A percentile compares a stretch with the other conserved stretches of the same genome.
Evolutionary conservation across 2,329 filamentous ascomycete species (phyloP).

Genomic region (Penicillium sp.): DNA sequence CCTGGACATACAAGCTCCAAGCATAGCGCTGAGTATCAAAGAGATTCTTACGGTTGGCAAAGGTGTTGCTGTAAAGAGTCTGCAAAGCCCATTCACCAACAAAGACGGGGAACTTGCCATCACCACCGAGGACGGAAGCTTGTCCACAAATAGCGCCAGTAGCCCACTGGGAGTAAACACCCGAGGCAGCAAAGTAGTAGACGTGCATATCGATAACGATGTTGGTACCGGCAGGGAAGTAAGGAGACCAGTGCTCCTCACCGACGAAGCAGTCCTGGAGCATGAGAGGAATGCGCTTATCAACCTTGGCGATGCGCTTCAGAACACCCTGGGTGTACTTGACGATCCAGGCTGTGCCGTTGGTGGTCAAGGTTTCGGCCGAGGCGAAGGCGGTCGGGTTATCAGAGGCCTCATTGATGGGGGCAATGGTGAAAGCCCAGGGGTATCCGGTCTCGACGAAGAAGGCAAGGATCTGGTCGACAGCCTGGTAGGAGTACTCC

Average conservation of each 20-base stretch:
- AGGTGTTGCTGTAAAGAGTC: slow-evolving; percentile 15
- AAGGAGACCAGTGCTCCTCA: slow-evolving; percentile 17
- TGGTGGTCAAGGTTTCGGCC: slow-evolving; percentile 10
- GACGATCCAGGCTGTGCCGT: slow-evolving; percentile 18
- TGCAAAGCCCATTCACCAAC: slow-evolving; percentile 26
- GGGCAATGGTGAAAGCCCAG: slow-evolving; percentile 17
- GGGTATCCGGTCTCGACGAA: slow-evolving; percentile 14
- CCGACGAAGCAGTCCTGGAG: slow-evolving; percentile 23
- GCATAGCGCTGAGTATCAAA: slow-evolving; percentile 14
- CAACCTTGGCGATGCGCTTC: slow-evolving; percentile 9
- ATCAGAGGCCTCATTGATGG: slow-evolving; percentile 23
- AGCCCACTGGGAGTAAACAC: slow-evolving; percentile 14
- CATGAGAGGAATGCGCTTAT: slow-evolving; percentile 19
- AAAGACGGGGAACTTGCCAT: slow-evolving; percentile 22
- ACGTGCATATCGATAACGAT: slow-evolving; percentile 22
- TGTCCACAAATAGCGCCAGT: slow-evolving; percentile 14
- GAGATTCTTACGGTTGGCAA: slow-evolving; percentile 13
- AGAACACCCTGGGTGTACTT: slow-evolving; percentile 20
- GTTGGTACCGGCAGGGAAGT: slow-evolving; percentile 15
- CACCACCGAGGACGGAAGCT: slow-evolving; percentile 10
- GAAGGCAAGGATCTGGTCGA: slow-evolving; percentile 17
- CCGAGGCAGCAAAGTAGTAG: slow-evolving; percentile 21
- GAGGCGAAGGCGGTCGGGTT: slow-evolving; percentile 16
- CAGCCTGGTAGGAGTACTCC: slow-evolving; percentile 15
- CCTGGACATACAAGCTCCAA: slow-evolving; percentile 16